Percentiles rank a stretch among this genome's conserved stretches.
Evolutionary conservation across 495 filamentous ascomycete genomes (phyloP).

Genomic region (Daldinia childiae): DNA sequence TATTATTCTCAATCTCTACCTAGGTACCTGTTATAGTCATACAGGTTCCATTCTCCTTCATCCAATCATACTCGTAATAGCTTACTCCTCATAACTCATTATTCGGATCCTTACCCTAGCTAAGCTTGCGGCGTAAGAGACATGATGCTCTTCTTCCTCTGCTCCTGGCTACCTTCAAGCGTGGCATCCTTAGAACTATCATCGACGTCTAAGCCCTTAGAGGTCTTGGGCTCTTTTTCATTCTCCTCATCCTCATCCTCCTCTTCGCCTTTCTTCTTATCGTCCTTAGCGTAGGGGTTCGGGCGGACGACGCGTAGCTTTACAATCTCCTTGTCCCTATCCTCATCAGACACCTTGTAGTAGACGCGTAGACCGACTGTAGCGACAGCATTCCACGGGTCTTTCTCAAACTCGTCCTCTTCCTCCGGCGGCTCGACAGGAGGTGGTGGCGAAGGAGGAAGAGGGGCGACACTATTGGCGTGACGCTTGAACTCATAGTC

Average conservation of each 20-base stretch:
- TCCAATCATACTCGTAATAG: neutral
- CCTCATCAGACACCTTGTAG: conserved; percentile 64
- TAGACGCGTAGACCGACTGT: conserved; percentile 83
- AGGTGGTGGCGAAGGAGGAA: conserved; percentile 15
- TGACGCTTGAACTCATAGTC: conserved; percentile 44
- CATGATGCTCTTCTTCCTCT: conserved; percentile 47
- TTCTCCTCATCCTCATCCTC: conserved; percentile 41
- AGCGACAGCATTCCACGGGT: conserved; percentile 88
- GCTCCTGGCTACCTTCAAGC: conserved; percentile 43
- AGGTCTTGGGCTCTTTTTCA: conserved; percentile 43
- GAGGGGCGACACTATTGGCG: neutral
- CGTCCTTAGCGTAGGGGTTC: conserved; percentile 45
- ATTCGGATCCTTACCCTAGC: neutral
- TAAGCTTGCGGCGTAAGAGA: conserved; percentile 15
- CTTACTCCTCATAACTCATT: neutral
- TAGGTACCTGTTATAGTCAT: no score
- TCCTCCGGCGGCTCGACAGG: conserved; percentile 8
- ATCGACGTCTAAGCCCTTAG: conserved; percentile 58
- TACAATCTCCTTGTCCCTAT: conserved; percentile 59
- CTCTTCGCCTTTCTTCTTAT: conserved; percentile 39
- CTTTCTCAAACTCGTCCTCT: conserved; percentile 58
- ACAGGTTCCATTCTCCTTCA: neutral
- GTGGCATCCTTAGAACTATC: conserved; percentile 60
- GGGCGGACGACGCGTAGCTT: conserved; percentile 53
- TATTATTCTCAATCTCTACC: neutral